Base-by-base conservation (phyloP, 352 stramenopile genomes). In the Phytophthora foliorum region DNA sequence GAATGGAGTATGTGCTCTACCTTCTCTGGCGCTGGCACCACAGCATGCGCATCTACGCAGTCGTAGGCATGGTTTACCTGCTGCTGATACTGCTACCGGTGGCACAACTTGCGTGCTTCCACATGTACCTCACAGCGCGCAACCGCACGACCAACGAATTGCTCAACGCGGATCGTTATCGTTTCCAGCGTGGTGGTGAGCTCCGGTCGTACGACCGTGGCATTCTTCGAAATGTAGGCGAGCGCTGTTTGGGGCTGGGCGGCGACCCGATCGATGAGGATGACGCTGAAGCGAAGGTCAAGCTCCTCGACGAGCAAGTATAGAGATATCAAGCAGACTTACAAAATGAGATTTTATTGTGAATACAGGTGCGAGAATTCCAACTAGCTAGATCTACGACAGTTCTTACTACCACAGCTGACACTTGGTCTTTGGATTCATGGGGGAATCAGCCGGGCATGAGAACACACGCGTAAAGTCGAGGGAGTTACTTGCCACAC, bases 121-220 rank as follows among this genome's bases (percentile, higher is more conserved):
- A 95, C 61, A 67, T 89, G 32, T 95, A 92, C 60, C 77, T 95
- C n/a, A 86, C 78, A 10, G 60, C 72, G 29, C 81, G 74, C 14
- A 93, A 94, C 63, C 66, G 91, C 25, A 94, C 88, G 17, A 95
- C 88, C 24, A 94, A 94, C 44, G 88, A 95, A 62, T 60, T 91
- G 56, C 70, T 93, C 36, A 91, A 94, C 59, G 66, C 79, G 6
- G 71, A 90, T 64, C 86, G 88, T 9, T 92, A 93, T 50, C 74
- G 79, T 57, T 82, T 86, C 45, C 55, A 85, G 17, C 75, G 74
- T 25, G 62, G 65, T 7, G 67, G 60, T 16, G 32, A 75, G 50
- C 48, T 76, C 34, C 78, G 71, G 22, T 81, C 76, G 6, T 89
- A 86, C 27, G 78, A 89, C 48, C 81, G 62, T 10, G 81, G 81